A percentile compares a stretch with the other conserved stretches of the same genome.
Conservation (phyloP, 169 alveolate species). For the Haemoproteus tartakovskyi region DNA sequence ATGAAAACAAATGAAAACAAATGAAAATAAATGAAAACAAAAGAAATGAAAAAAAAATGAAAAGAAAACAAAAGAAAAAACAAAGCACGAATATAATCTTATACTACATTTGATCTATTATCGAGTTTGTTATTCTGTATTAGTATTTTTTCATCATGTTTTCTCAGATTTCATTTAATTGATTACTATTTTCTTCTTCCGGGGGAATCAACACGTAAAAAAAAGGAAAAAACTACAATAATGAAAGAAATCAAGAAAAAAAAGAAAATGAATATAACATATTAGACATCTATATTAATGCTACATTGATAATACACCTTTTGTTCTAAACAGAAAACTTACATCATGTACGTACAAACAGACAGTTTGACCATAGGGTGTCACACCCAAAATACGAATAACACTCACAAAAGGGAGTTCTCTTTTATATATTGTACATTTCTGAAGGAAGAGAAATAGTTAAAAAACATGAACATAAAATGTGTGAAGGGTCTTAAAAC, state of each 20-base stretch:
- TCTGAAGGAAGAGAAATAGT: constrained; percentile 6
- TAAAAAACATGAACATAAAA: background rate
- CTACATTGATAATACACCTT: too few relatives aligned
- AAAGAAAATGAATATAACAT: background rate
- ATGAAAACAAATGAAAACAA: too few relatives aligned
- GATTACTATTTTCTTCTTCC: constrained; percentile 42
- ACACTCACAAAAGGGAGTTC: constrained; percentile 23
- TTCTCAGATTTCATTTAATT: constrained; percentile 4
- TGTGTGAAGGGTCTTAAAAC: background rate
- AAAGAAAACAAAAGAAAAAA: too few relatives aligned
- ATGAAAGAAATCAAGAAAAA: background rate
- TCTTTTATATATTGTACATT: constrained; percentile 25
- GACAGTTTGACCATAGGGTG: constrained; percentile 36
- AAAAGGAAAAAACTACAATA: constrained; percentile 38
- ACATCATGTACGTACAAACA: constrained; percentile 54
- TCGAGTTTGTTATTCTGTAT: background rate
- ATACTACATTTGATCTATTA: too few relatives aligned
- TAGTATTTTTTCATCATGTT: background rate
- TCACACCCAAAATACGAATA: constrained; percentile 52
- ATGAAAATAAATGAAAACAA: too few relatives aligned
- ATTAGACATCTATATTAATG: background rate
- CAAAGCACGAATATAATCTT: too few relatives aligned
- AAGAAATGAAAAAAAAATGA: too few relatives aligned
- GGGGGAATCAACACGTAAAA: constrained; percentile 52
- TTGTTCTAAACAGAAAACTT: background rate